These are phyloP conservation scores for Nakazawaea pomicola DNA, from an alignment of 805 yeast genomes.

Conservation along the genomic window DNA sequence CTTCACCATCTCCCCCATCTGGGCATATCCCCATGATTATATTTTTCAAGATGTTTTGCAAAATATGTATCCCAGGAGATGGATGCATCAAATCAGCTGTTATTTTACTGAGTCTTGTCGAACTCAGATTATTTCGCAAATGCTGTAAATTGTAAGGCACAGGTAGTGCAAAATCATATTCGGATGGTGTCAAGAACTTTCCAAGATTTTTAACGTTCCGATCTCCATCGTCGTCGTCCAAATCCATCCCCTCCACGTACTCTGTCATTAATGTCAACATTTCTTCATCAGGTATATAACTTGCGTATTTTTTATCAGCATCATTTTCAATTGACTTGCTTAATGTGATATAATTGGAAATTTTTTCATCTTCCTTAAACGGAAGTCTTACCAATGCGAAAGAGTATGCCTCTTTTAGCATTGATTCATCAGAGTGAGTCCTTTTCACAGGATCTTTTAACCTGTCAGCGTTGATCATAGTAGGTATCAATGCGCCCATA, in stretches of 20 bases:
- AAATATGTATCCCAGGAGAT: slow-evolving; percentile 10
- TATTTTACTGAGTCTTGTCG: slow-evolving; percentile 4
- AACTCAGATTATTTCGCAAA: not conserved
- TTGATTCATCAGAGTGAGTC: slow-evolving; percentile 15
- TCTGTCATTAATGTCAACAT: slow-evolving; percentile 38
- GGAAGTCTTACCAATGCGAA: slow-evolving; percentile 58
- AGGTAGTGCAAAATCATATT: slow-evolving; percentile 8
- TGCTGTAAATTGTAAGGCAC: slow-evolving; percentile 8
- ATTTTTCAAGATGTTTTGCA: slow-evolving; percentile 5
- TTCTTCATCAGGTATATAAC: slow-evolving; percentile 30
- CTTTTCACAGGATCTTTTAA: slow-evolving; percentile 13
- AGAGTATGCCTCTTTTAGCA: slow-evolving; percentile 28
- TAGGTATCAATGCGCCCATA: slow-evolving; percentile 52
- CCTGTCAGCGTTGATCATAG: slow-evolving; percentile 21
- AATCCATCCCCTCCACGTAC: slow-evolving; percentile 39
- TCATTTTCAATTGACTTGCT: slow-evolving; percentile 27
- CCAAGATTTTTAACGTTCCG: not conserved
- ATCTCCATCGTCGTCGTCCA: slow-evolving; percentile 15
- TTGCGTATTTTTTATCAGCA: slow-evolving; percentile 18
- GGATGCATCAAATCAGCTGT: slow-evolving; percentile 9
- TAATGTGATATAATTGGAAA: slow-evolving; percentile 46
- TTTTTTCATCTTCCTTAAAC: slow-evolving; percentile 67
- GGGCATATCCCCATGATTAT: not conserved
- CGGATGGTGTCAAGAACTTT: slow-evolving; percentile 9
- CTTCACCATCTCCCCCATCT: not conserved